phyloP scores from a whole-genome alignment of 2,329 filamentous ascomycete genomes.

The Fusarium praegraminearum region DNA sequence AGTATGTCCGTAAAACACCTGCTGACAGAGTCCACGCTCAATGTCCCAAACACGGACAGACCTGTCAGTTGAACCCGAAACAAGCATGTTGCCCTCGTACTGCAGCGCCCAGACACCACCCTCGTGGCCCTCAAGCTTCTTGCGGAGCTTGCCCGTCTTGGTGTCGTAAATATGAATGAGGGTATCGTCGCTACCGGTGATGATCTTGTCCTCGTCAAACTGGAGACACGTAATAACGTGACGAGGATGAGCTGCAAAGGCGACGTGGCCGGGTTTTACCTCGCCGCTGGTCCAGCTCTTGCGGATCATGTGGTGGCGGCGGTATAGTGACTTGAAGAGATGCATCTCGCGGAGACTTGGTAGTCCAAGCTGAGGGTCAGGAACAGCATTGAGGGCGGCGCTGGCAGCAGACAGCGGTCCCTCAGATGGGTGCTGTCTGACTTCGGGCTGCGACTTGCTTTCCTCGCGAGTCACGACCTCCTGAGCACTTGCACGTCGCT shows the following conservation, averaged over 20 bases:
- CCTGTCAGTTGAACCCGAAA: conserved; percentile 95
- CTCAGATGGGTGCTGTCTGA: conserved; percentile 71
- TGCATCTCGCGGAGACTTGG: conserved; percentile 85
- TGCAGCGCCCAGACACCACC: conserved; percentile 98
- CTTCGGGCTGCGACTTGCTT: conserved; percentile 54
- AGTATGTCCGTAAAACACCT: conserved; percentile 97
- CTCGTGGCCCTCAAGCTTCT: conserved; percentile 90
- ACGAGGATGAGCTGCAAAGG: conserved; percentile 94
- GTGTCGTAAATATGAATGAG: conserved; percentile 99
- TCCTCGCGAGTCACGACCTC: conserved; percentile 59
- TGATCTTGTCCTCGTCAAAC: conserved; percentile 97
- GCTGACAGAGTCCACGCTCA: conserved; percentile 89
- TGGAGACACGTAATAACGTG: conserved; percentile 98
- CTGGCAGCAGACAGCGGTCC: conserved; percentile 89
- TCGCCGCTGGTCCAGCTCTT: conserved; percentile 91
- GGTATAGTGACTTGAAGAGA: conserved; percentile 96
- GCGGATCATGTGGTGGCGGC: conserved; percentile 89
- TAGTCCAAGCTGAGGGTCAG: conserved; percentile 83
- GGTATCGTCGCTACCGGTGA: conserved; percentile 97
- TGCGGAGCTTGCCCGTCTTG: conserved; percentile 87
- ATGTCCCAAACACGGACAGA: conserved; percentile 99
- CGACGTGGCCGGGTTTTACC: conserved; percentile 88
- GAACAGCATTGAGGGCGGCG: conserved; percentile 84
- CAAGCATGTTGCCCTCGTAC: conserved; percentile 93
- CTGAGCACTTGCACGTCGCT: conserved; percentile 64